phyloP scores from a whole-genome alignment of 192 early-diverging fungal species.

The Pilaira anomala region DNA sequence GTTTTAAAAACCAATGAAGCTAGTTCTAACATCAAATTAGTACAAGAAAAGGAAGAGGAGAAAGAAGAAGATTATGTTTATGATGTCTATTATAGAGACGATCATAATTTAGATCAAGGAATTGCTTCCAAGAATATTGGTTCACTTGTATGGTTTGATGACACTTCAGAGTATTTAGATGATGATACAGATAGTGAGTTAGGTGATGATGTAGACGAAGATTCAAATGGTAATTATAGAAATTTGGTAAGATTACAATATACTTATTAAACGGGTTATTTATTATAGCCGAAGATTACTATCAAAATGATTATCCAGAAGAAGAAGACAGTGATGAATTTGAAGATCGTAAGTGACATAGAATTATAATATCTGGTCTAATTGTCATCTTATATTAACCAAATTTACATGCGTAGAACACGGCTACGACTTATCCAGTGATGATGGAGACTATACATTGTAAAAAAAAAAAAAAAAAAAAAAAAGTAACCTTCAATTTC shows the following conservation, averaged over 20 bases:
- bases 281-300: conserved; percentile 67
- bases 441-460: background rate
- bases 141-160: conserved; percentile 51
- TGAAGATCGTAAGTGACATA: conserved; percentile 36
- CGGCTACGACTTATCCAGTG: background rate
- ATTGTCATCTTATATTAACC: background rate
- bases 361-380: background rate
- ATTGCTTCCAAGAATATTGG: conserved; percentile 37
- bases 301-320: conserved; percentile 78
- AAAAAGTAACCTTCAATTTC: too few species aligned
- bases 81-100: conserved; percentile 68
- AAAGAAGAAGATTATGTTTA: conserved; percentile 68
- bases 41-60: conserved; percentile 30
- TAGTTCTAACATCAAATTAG: background rate
- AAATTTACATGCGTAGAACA: background rate
- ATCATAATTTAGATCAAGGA: conserved; percentile 25
- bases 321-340: conserved; percentile 48
- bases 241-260: background rate
- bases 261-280: conserved; percentile 26
- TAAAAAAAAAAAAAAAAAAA: background rate
- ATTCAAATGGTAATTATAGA: conserved; percentile 51
- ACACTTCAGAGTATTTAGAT: conserved; percentile 39
- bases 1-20: too few species aligned
- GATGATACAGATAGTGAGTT: conserved; percentile 35
- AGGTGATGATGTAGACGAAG: conserved; percentile 49